These are phyloP conservation scores for Fusarium ramigenum DNA, from an alignment of 2,329 filamentous ascomycete genomes.

Conservation along the genomic window DNA sequence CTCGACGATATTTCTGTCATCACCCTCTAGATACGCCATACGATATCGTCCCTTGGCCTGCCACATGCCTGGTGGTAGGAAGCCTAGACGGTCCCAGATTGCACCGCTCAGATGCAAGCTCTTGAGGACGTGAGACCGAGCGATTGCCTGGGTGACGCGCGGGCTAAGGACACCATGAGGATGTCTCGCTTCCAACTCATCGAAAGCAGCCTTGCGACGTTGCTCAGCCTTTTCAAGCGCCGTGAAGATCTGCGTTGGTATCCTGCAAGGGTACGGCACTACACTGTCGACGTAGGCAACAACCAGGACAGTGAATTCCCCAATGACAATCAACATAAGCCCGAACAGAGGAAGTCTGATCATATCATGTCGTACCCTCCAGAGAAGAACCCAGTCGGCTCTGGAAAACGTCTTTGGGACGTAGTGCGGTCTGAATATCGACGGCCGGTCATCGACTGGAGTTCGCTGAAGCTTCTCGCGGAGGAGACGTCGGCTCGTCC, in stretches of 20 bases:
- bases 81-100: constrained; percentile 61
- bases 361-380: constrained; percentile 75
- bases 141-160: constrained; percentile 43
- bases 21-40: constrained; percentile 71
- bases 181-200: constrained; percentile 48
- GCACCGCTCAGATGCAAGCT: constrained; percentile 56
- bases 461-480: constrained; percentile 52
- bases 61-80: constrained; percentile 62
- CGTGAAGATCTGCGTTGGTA: constrained; percentile 75
- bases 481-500: constrained; percentile 69
- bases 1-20: constrained; percentile 74
- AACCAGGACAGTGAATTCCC: constrained; percentile 86
- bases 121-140: constrained; percentile 52
- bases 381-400: constrained; percentile 75
- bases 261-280: constrained; percentile 83
- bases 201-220: constrained; percentile 60
- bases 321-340: constrained; percentile 78
- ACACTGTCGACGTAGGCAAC: constrained; percentile 75
- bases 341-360: constrained; percentile 82
- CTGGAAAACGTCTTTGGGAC: constrained; percentile 60
- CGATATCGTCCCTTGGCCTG: constrained; percentile 60
- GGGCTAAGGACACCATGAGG: constrained; percentile 50
- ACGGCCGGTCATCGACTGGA: constrained; percentile 65
- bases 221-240: constrained; percentile 65
- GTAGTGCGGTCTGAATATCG: constrained; percentile 47